phyloP scores from a whole-genome alignment of 1,284 basidiomycete genomes.

The Puccinia hordei region DNA sequence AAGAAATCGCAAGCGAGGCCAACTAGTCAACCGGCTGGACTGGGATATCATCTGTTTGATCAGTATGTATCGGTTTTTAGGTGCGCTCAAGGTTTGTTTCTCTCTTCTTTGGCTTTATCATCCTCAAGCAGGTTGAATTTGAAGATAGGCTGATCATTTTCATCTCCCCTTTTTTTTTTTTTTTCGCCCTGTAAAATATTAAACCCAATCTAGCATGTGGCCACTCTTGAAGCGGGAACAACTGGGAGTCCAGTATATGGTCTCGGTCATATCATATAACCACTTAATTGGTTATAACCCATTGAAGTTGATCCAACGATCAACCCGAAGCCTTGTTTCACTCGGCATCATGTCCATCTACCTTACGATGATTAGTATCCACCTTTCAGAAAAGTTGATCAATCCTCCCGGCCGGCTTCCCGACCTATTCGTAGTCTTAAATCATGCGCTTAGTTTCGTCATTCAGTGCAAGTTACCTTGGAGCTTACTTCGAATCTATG shows the following conservation, averaged over 20 bases:
- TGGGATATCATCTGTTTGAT: constrained; percentile 64
- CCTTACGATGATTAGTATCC: constrained; percentile 65
- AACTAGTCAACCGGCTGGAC: constrained; percentile 56
- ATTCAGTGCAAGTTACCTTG: constrained; percentile 68
- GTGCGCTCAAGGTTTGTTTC: constrained; percentile 61
- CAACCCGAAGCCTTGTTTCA: constrained; percentile 63
- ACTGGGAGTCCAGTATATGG: constrained; percentile 72
- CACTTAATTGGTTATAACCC: constrained; percentile 69
- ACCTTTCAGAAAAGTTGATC: constrained; percentile 68
- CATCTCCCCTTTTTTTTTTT: neutral
- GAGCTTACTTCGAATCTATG: constrained; percentile 57
- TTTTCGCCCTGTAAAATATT: neutral
- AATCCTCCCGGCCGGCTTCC: constrained; percentile 74
- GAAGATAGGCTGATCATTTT: neutral
- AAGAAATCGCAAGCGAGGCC: constrained; percentile 56
- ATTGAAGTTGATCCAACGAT: constrained; percentile 60
- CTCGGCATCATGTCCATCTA: constrained; percentile 68
- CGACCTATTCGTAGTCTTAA: constrained; percentile 80
- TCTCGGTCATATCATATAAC: constrained; percentile 75
- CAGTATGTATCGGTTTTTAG: constrained; percentile 85
- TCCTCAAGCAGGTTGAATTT: constrained; percentile 1
- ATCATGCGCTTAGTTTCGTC: constrained; percentile 77
- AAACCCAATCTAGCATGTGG: constrained; percentile 71
- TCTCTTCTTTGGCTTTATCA: neutral
- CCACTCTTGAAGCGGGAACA: constrained; percentile 80